Conservation (phyloP, 202 grass and related monocot genomes). For the Setaria italica region DNA sequence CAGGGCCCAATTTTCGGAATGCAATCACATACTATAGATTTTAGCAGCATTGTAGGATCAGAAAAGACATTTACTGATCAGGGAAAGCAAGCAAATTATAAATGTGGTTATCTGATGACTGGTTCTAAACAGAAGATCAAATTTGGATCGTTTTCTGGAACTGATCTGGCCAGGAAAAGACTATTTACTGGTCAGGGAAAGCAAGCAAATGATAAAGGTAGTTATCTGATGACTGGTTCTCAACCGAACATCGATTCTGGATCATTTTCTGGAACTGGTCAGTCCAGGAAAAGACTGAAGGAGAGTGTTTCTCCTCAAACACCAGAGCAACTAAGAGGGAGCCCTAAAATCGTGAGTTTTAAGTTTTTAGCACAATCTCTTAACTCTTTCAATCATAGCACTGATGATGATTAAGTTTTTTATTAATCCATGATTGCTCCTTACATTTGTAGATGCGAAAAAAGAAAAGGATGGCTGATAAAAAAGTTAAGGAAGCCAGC, state of each 20-base stretch:
- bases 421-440: conserved; percentile 12
- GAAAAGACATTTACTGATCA: conserved; percentile 18
- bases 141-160: conserved; percentile 12
- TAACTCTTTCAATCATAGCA: not conserved
- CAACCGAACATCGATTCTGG: not conserved
- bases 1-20: conserved; percentile 35
- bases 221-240: conserved; percentile 3
- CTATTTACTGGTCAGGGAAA: conserved; percentile 26
- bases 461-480: conserved; percentile 13
- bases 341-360: conserved; percentile 31
- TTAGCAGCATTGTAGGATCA: conserved; percentile 24
- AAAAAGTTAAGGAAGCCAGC: conserved; percentile 17
- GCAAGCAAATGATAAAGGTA: conserved; percentile 28
- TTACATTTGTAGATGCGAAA: conserved; percentile 30
- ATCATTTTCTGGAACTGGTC: conserved; percentile 17
- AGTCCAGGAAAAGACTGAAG: conserved; percentile 21
- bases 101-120: conserved; percentile 6
- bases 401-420: not conserved
- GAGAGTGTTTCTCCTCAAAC: conserved; percentile 13
- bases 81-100: conserved; percentile 37
- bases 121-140: conserved; percentile 5
- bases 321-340: not conserved
- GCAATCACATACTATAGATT: conserved; percentile 1
- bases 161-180: conserved; percentile 7
- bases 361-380: not conserved